Evolutionary conservation across 345 rosid species (phyloP).

Genomic region (Garcia nutans): DNA sequence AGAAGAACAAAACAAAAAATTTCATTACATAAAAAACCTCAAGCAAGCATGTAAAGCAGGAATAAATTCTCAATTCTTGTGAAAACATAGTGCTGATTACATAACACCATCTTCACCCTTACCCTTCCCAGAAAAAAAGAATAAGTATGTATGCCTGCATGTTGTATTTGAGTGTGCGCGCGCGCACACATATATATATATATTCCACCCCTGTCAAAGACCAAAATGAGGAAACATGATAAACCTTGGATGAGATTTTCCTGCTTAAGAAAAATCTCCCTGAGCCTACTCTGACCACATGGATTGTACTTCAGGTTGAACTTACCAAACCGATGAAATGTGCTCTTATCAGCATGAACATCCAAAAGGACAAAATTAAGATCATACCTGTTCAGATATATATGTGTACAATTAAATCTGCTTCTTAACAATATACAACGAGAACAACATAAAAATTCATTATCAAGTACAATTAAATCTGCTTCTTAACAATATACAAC

Average conservation of each 20-base stretch:
- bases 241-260: constrained; percentile 98
- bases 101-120: neutral
- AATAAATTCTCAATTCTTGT: neutral
- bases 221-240: constrained; percentile 10
- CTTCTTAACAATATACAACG: neutral
- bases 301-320: constrained; percentile 99
- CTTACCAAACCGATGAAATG: constrained; percentile 99
- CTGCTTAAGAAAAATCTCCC: constrained; percentile 99
- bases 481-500: neutral
- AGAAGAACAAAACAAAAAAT: neutral
- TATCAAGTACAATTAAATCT: constrained; percentile 6
- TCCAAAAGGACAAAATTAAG: constrained; percentile 96
- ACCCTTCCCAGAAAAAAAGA: neutral
- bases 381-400: constrained; percentile 63
- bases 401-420: constrained; percentile 2
- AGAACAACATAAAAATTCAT: neutral
- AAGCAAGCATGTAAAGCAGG: neutral
- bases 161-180: too few species aligned
- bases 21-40: neutral
- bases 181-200: too few species aligned
- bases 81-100: neutral
- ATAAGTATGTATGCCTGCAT: too few species aligned
- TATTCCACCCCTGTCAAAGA: neutral
- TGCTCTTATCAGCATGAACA: constrained; percentile 99
- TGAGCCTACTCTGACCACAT: constrained; percentile 98